Conservation (phyloP, 139 green algal genomes). For the Picochlorum sp. region DNA sequence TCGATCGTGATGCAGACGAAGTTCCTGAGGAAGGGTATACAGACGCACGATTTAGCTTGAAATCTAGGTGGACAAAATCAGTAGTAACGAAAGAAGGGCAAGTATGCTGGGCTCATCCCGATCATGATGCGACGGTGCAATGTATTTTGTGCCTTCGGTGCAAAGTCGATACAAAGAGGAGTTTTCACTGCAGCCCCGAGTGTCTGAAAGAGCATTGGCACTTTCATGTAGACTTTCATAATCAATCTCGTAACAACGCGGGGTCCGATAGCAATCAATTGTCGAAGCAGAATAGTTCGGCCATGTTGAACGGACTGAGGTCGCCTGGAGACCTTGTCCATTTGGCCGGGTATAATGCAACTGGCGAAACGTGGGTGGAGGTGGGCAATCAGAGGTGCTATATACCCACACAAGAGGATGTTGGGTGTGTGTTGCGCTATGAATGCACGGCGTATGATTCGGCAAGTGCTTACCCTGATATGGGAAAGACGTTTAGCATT, state of each 20-base stretch:
- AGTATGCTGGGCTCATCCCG: constrained; percentile 58
- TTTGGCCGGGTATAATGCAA: constrained; percentile 36
- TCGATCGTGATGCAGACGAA: constrained; percentile 52
- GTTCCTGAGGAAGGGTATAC: constrained; percentile 62
- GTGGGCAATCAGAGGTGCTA: constrained; percentile 57
- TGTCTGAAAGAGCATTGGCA: constrained; percentile 86
- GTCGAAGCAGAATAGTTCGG: neutral
- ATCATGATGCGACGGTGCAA: constrained; percentile 78
- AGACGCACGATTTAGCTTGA: constrained; percentile 60
- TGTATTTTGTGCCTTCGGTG: constrained; percentile 80
- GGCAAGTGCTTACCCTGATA: constrained; percentile 10
- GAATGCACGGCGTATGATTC: constrained; percentile 47
- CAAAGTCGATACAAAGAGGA: constrained; percentile 58
- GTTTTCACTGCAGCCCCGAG: constrained; percentile 86
- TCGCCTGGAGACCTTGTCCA: constrained; percentile 5
- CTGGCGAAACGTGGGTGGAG: constrained; percentile 70
- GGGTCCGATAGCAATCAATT: constrained; percentile 1
- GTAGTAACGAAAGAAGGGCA: constrained; percentile 58
- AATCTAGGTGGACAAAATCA: constrained; percentile 80
- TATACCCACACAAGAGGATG: constrained; percentile 73
- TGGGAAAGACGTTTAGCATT: constrained; percentile 41
- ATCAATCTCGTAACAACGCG: constrained; percentile 45
- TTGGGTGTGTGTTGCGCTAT: constrained; percentile 82
- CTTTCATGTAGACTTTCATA: constrained; percentile 81
- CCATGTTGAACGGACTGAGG: constrained; percentile 3